These are phyloP conservation scores for Funneliformis geosporum DNA, from an alignment of 192 early-diverging fungal genomes.

Conservation along the genomic window DNA sequence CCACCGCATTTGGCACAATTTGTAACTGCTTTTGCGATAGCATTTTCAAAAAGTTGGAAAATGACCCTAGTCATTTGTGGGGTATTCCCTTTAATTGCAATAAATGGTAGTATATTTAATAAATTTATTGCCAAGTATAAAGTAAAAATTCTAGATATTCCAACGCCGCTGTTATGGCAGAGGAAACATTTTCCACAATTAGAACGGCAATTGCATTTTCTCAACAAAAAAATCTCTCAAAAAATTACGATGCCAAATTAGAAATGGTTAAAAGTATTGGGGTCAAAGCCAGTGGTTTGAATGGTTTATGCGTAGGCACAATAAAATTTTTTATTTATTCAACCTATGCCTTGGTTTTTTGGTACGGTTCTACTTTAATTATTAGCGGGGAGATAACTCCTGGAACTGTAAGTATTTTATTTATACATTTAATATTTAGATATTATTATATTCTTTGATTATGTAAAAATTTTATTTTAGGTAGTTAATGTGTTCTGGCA, in stretches of 20 bases:
- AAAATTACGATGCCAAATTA: conserved; percentile 46
- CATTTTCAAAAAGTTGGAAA: conserved; percentile 61
- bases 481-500: conserved; percentile 69
- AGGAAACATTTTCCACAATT: conserved; percentile 83
- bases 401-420: conserved; percentile 52
- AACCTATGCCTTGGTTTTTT: conserved; percentile 60
- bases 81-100: conserved; percentile 66
- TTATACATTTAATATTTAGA: too few relatives aligned
- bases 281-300: conserved; percentile 47
- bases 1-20: conserved; percentile 52
- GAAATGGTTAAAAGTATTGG: conserved; percentile 43
- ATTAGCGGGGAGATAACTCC: conserved; percentile 66
- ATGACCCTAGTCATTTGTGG: conserved; percentile 65
- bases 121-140: conserved; percentile 48
- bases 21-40: conserved; percentile 62
- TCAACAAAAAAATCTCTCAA: conserved; percentile 52
- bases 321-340: conserved; percentile 58
- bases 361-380: conserved; percentile 59
- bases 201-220: conserved; percentile 81
- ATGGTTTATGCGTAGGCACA: conserved; percentile 43
- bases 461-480: conserved; percentile 18
- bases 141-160: conserved; percentile 59
- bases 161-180: conserved; percentile 66
- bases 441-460: conserved; percentile 31
- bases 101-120: conserved; percentile 68